phyloP scores from a whole-genome alignment of 2,329 filamentous ascomycete species.

The Diplodia corticola region DNA sequence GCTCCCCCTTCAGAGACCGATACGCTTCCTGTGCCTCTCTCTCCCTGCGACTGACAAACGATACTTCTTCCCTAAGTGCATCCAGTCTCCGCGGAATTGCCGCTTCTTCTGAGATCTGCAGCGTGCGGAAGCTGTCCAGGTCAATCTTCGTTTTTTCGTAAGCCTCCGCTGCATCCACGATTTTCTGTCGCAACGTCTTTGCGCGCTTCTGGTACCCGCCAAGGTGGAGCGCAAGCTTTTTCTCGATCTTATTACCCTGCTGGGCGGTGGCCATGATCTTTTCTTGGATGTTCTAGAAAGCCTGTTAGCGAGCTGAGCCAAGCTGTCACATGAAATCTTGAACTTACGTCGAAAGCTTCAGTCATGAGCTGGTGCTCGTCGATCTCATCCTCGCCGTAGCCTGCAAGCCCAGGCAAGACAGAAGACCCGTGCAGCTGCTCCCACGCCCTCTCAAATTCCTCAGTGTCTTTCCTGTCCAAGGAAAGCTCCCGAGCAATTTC shows the following conservation, averaged over 20 bases:
- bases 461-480: conserved; percentile 50
- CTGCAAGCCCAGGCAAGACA: conserved; percentile 74
- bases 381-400: conserved; percentile 75
- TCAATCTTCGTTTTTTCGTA: conserved; percentile 72
- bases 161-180: conserved; percentile 70
- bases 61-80: conserved; percentile 77
- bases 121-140: conserved; percentile 70
- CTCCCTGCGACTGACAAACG: conserved; percentile 76
- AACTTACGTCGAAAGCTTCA: conserved; percentile 70
- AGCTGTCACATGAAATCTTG: background rate
- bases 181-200: conserved; percentile 77
- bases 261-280: conserved; percentile 73
- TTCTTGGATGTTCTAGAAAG: conserved; percentile 65
- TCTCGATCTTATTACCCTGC: conserved; percentile 83
- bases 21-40: conserved; percentile 89
- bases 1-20: conserved; percentile 72
- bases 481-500: conserved; percentile 71
- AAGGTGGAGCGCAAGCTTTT: conserved; percentile 83
- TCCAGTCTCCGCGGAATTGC: conserved; percentile 72
- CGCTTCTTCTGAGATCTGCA: conserved; percentile 77
- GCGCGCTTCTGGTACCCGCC: conserved; percentile 89
- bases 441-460: conserved; percentile 55
- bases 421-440: conserved; percentile 48
- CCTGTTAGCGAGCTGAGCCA: conserved; percentile 13
- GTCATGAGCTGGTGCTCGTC: conserved; percentile 67